phyloP scores from a whole-genome alignment of 805 yeast species.

The Pichia nanzhaoensis region DNA sequence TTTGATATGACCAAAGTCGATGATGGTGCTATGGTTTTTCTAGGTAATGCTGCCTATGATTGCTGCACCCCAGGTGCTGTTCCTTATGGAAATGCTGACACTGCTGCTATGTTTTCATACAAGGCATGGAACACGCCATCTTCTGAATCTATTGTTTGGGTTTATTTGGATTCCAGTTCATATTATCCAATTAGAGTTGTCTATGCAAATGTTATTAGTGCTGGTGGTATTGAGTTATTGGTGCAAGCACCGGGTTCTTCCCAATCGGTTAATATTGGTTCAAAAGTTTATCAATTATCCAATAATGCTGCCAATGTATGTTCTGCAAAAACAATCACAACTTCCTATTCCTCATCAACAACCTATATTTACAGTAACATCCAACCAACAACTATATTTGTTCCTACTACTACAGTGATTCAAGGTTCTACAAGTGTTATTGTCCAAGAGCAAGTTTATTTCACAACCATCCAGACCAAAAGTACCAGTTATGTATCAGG shows the following conservation, averaged over 20 bases:
- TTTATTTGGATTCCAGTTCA: slow-evolving; percentile 12
- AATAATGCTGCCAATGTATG: neutral
- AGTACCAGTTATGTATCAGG: neutral
- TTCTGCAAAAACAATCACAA: neutral
- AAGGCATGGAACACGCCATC: slow-evolving; percentile 7
- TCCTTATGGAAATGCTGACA: slow-evolving; percentile 4
- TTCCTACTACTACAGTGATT: neutral
- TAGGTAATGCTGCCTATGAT: slow-evolving; percentile 29
- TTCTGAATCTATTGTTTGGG: slow-evolving; percentile 4
- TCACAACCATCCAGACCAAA: neutral
- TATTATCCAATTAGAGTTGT: slow-evolving; percentile 19
- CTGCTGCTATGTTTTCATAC: slow-evolving; percentile 9
- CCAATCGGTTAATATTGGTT: neutral
- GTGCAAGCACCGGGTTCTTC: slow-evolving; percentile 13
- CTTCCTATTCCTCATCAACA: slow-evolving; percentile 1
- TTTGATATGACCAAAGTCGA: slow-evolving; percentile 23
- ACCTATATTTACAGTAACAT: neutral
- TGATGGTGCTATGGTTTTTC: slow-evolving; percentile 29
- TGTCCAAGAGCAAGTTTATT: too few relatives aligned
- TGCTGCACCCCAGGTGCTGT: slow-evolving; percentile 26
- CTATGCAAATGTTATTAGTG: slow-evolving; percentile 12
- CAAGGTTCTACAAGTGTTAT: slow-evolving; percentile 3
- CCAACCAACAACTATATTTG: neutral
- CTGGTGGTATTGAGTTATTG: slow-evolving; percentile 10
- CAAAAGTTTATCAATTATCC: slow-evolving; percentile 7